Conservation (phyloP, 257 asterid species). For the Leonotis leonurus region DNA sequence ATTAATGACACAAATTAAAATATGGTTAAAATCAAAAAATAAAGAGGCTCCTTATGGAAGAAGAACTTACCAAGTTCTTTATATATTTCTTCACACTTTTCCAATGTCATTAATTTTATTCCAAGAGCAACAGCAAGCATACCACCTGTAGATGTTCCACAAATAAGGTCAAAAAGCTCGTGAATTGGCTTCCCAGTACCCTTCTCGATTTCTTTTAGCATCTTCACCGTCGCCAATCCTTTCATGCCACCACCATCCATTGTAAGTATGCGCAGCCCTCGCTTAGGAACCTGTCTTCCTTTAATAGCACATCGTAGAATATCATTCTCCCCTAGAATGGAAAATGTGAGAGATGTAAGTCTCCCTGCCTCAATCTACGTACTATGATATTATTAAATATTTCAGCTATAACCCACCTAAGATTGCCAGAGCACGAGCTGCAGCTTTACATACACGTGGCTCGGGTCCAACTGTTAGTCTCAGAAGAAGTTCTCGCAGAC, state of each 20-base stretch:
- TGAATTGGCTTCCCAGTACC: constrained; percentile 94
- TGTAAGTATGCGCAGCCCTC: constrained; percentile 85
- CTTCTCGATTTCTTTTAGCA: constrained; percentile 86
- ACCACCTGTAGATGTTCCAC: constrained; percentile 99
- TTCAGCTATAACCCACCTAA: constrained; percentile 46
- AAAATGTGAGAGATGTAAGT: constrained; percentile 16
- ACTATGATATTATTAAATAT: not conserved
- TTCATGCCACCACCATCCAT: constrained; percentile 99
- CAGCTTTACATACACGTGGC: constrained; percentile 79
- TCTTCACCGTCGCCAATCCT: constrained; percentile 94
- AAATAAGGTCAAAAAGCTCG: constrained; percentile 94
- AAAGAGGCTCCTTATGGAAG: constrained; percentile 7
- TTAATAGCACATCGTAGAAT: constrained; percentile 82
- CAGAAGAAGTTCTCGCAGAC: constrained; percentile 93
- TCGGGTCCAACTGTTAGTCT: constrained; percentile 77
- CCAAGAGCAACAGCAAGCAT: constrained; percentile 99
- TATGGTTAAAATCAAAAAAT: not conserved
- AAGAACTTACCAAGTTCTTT: constrained; percentile 79
- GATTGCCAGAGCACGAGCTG: constrained; percentile 94
- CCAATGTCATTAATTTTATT: constrained; percentile 84
- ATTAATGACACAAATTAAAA: constrained; percentile 6
- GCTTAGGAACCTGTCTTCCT: constrained; percentile 81
- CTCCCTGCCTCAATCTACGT: constrained; percentile 4
- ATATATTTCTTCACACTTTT: constrained; percentile 93
- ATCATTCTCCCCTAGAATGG: constrained; percentile 84